Conservation (phyloP, 108 stramenopile genomes). For the Nitzschia sp. region DNA sequence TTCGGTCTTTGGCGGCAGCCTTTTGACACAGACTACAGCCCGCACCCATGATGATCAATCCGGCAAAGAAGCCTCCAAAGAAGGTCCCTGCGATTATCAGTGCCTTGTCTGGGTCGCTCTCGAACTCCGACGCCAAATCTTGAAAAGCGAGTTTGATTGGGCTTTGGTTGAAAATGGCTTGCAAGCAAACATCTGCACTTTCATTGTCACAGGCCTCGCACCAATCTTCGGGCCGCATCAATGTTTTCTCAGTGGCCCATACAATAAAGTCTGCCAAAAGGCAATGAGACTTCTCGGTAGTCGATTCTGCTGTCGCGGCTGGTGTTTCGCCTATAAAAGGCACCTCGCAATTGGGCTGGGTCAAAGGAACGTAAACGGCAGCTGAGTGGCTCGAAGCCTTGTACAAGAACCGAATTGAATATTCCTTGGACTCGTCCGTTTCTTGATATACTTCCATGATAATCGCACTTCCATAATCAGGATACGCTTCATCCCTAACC, state of each 20-base stretch:
- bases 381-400: slow-evolving; percentile 1
- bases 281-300: slow-evolving; percentile 8
- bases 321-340: neutral
- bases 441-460: slow-evolving; percentile 46
- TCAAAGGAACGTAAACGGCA: slow-evolving; percentile 10
- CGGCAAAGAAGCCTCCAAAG: slow-evolving; percentile 25
- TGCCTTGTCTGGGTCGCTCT: neutral
- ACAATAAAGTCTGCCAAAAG: slow-evolving; percentile 15
- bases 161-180: neutral
- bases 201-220: slow-evolving; percentile 45
- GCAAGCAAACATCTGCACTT: slow-evolving; percentile 38
- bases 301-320: neutral
- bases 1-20: too few species aligned
- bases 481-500: slow-evolving; percentile 25
- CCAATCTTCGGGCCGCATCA: slow-evolving; percentile 32
- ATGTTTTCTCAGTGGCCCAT: slow-evolving; percentile 18
- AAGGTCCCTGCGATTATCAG: slow-evolving; percentile 15
- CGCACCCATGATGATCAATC: slow-evolving; percentile 16
- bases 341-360: neutral
- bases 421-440: neutral
- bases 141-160: neutral
- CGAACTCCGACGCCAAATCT: neutral
- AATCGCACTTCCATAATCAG: slow-evolving; percentile 43
- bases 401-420: slow-evolving; percentile 37
- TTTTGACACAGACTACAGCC: neutral